Conservation (phyloP, 306 rosid species). For the Cucurbita ficifolia region DNA sequence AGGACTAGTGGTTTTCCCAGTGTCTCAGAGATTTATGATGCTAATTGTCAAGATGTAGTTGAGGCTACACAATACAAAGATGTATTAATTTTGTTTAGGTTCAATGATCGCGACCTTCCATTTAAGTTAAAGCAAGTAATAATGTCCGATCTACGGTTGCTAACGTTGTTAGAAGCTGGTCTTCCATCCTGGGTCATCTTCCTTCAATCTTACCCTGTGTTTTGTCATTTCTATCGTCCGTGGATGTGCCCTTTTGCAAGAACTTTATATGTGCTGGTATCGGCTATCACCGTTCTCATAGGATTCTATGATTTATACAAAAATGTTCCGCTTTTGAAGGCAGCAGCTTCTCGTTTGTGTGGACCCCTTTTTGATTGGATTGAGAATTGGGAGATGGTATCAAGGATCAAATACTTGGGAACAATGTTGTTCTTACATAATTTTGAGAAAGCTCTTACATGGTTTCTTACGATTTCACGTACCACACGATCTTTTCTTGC, state of each 20-base stretch:
- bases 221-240: slow-evolving; percentile 85
- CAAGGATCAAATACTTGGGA: slow-evolving; percentile 87
- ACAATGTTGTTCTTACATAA: slow-evolving; percentile 90
- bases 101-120: slow-evolving; percentile 71
- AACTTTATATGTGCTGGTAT: slow-evolving; percentile 57
- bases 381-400: slow-evolving; percentile 92
- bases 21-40: slow-evolving; percentile 13
- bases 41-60: slow-evolving; percentile 27
- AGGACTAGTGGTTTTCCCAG: slow-evolving; percentile 12
- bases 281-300: slow-evolving; percentile 75
- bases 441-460: slow-evolving; percentile 62
- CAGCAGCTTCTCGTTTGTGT: slow-evolving; percentile 70
- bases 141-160: slow-evolving; percentile 71
- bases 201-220: slow-evolving; percentile 92
- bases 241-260: slow-evolving; percentile 98
- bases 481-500: slow-evolving; percentile 46
- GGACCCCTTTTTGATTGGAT: slow-evolving; percentile 97
- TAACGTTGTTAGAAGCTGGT: slow-evolving; percentile 88
- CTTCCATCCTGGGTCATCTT: slow-evolving; percentile 94
- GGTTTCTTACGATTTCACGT: slow-evolving; percentile 54
- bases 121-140: slow-evolving; percentile 54
- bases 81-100: slow-evolving; percentile 60
- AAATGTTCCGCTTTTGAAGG: slow-evolving; percentile 92
- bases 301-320: slow-evolving; percentile 92
- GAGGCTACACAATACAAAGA: slow-evolving; percentile 64